A percentile compares a stretch with the other conserved stretches of the same genome.
phyloP scores from a whole-genome alignment of 495 filamentous ascomycete species.

The Hypoxylon perforatum region DNA sequence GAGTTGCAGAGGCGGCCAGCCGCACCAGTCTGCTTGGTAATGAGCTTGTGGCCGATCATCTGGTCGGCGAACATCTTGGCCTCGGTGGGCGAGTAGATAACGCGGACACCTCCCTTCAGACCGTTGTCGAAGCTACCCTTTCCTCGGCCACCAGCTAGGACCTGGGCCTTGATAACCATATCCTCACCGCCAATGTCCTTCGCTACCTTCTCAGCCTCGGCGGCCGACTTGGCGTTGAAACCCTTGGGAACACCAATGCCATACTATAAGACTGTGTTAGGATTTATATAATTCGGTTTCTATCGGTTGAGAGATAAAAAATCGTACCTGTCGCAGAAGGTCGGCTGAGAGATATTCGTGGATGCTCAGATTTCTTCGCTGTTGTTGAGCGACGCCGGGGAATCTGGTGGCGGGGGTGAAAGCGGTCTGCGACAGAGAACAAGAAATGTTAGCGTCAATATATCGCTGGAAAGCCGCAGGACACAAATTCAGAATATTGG shows the following conservation, averaged over 20 bases:
- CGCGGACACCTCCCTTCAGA: slow-evolving; percentile 96
- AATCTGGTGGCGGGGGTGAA: slow-evolving; percentile 56
- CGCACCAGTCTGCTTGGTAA: slow-evolving; percentile 98
- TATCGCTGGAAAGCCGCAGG: background rate
- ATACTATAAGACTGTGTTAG: slow-evolving; percentile 70
- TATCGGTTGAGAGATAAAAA: slow-evolving; percentile 36
- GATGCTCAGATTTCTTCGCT: slow-evolving; percentile 90
- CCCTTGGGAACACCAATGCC: slow-evolving; percentile 92
- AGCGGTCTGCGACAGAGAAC: slow-evolving; percentile 34
- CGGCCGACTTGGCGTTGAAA: slow-evolving; percentile 79
- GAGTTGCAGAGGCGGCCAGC: slow-evolving; percentile 90
- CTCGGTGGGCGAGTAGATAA: slow-evolving; percentile 89
- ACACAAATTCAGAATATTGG: slow-evolving; percentile 14
- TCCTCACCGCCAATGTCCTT: slow-evolving; percentile 92
- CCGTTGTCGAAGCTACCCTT: slow-evolving; percentile 98
- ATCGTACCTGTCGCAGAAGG: slow-evolving; percentile 81
- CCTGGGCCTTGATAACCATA: slow-evolving; percentile 99
- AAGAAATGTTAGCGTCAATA: slow-evolving; percentile 15
- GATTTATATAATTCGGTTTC: slow-evolving; percentile 20
- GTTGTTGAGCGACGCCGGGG: slow-evolving; percentile 61
- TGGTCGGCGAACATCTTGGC: slow-evolving; percentile 98
- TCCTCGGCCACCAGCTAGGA: slow-evolving; percentile 95
- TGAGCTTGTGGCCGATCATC: slow-evolving; percentile 99
- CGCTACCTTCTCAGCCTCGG: slow-evolving; percentile 91
- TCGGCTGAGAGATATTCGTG: slow-evolving; percentile 97